These are phyloP conservation scores for Rhodotorula sp. DNA, from an alignment of 1,284 basidiomycete species.

Conservation along the genomic window DNA sequence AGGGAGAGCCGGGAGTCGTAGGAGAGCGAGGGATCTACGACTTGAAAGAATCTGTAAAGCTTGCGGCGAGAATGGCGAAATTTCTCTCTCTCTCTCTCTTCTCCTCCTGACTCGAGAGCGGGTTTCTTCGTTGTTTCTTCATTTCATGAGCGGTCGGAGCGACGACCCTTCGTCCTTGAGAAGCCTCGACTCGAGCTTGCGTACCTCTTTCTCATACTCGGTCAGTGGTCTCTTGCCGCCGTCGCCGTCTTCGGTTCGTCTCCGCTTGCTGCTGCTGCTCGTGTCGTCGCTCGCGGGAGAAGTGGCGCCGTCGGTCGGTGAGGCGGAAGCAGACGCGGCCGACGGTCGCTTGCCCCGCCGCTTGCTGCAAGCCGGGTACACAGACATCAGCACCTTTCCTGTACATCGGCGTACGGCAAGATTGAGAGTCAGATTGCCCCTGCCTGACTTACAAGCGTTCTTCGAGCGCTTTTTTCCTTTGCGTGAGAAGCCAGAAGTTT, in stretches of 20 bases:
- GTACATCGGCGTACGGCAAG: too few species aligned
- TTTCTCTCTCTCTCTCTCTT: background rate
- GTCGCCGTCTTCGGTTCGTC: background rate
- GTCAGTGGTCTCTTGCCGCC: slow-evolving; percentile 4
- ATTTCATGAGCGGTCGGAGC: slow-evolving; percentile 29
- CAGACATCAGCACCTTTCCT: background rate
- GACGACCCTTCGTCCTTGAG: slow-evolving; percentile 28
- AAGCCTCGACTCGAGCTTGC: background rate
- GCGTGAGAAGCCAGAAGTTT: background rate
- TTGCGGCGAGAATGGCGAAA: background rate
- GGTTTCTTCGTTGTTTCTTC: too few species aligned
- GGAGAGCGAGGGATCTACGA: background rate
- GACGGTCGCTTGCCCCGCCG: slow-evolving; percentile 30
- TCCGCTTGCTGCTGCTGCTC: background rate
- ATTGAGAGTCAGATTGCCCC: background rate
- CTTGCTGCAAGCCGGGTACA: slow-evolving; percentile 12
- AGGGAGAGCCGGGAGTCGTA: slow-evolving; percentile 2
- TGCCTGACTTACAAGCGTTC: slow-evolving; percentile 17
- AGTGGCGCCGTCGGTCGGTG: background rate
- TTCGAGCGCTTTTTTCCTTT: slow-evolving; percentile 34
- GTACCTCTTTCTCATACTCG: slow-evolving; percentile 26
- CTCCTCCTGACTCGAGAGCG: too few species aligned
- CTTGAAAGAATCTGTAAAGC: background rate
- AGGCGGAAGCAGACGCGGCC: background rate
- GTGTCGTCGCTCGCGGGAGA: background rate